Percentiles rank a stretch among this genome's conserved stretches.
These are phyloP conservation scores for Pythium scleroteichum DNA, from an alignment of 352 stramenopile genomes.

Conservation along the genomic window DNA sequence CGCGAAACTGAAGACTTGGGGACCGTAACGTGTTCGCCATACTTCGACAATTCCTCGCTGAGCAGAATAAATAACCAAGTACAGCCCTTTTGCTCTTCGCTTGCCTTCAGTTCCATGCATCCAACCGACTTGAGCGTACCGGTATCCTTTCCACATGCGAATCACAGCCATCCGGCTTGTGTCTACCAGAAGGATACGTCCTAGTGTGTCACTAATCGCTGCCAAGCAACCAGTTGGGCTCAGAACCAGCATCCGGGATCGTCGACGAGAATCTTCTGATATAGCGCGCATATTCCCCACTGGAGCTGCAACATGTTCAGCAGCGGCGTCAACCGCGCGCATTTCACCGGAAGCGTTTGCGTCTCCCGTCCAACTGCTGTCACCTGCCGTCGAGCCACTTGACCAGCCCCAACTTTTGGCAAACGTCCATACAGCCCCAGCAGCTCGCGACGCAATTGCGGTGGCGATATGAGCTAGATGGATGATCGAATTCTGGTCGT, in stretches of 20 bases:
- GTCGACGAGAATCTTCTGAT: constrained; percentile 59
- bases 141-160: constrained; percentile 89
- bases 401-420: constrained; percentile 81
- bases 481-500: constrained; percentile 87
- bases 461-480: constrained; percentile 84
- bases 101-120: constrained; percentile 71
- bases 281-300: constrained; percentile 52
- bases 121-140: constrained; percentile 79
- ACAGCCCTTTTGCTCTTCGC: constrained; percentile 51
- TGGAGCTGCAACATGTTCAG: constrained; percentile 72
- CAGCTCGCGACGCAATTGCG: constrained; percentile 71
- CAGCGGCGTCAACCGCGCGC: constrained; percentile 41
- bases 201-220: constrained; percentile 73
- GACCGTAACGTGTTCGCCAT: constrained; percentile 76
- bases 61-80: constrained; percentile 85
- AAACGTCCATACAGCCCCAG: constrained; percentile 81
- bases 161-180: constrained; percentile 80
- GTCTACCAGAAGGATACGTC: constrained; percentile 75
- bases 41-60: constrained; percentile 83
- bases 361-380: constrained; percentile 26
- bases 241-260: constrained; percentile 59
- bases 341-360: constrained; percentile 22
- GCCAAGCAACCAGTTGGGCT: constrained; percentile 71
- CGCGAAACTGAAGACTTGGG: constrained; percentile 70
- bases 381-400: constrained; percentile 9